Evolutionary conservation across 169 alveolate genomes (phyloP).

Genomic region (Miamiensis avidus): DNA sequence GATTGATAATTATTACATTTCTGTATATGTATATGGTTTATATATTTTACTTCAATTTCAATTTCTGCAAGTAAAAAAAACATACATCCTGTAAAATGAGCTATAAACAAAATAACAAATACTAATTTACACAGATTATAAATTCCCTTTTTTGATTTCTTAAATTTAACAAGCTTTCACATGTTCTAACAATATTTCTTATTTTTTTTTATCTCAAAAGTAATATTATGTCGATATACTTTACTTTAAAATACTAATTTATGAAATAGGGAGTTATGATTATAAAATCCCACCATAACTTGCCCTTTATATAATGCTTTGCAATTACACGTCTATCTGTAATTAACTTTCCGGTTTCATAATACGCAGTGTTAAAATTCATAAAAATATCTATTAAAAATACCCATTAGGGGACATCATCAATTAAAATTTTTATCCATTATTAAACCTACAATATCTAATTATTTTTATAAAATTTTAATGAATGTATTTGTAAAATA

Average conservation of each 20-base stretch:
- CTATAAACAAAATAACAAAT: conserved; percentile 2
- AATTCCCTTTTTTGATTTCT: conserved; percentile 1
- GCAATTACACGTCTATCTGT: background rate
- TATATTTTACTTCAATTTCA: conserved; percentile 1
- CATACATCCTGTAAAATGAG: conserved; percentile 17
- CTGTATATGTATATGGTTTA: too few relatives aligned
- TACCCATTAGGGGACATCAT: conserved; percentile 12
- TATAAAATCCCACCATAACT: conserved; percentile 4
- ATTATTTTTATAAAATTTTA: too few relatives aligned
- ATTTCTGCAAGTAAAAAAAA: background rate
- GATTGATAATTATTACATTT: background rate
- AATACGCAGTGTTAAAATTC: conserved; percentile 19
- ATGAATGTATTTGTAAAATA: background rate
- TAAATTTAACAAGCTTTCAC: background rate
- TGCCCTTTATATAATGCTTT: background rate
- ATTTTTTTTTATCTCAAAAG: background rate
- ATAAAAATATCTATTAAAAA: conserved; percentile 15
- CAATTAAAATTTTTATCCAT: background rate
- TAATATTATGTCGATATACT: conserved; percentile 1
- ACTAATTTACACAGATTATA: conserved; percentile 10
- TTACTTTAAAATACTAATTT: background rate
- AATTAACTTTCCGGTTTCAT: conserved; percentile 1
- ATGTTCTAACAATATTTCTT: background rate
- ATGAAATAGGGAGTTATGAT: background rate
- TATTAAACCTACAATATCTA: background rate